A percentile compares a stretch with the other conserved stretches of the same genome.
Conservation (phyloP, 805 yeast genomes). For the Lipomyces anomalus region DNA sequence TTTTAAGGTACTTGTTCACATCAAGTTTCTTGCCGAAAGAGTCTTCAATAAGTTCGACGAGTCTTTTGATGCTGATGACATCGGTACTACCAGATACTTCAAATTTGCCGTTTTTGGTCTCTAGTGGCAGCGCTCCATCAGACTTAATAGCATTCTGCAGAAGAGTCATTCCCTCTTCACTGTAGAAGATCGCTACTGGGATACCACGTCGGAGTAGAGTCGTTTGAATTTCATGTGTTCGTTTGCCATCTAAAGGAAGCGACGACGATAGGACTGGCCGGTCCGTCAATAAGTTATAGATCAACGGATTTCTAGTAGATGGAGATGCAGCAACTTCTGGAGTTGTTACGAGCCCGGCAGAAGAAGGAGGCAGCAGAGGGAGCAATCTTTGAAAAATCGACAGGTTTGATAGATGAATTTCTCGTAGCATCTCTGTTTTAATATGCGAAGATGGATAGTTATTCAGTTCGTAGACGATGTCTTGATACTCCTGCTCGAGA, state of each 20-base stretch:
- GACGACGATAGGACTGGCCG: constrained; percentile 88
- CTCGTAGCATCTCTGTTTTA: constrained; percentile 38
- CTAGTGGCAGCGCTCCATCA: not conserved
- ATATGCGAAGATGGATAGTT: not conserved
- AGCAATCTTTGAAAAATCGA: constrained; percentile 57
- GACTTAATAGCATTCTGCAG: constrained; percentile 36
- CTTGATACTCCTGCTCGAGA: constrained; percentile 70
- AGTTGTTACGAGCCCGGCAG: constrained; percentile 85
- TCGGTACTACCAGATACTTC: constrained; percentile 7
- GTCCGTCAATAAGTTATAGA: constrained; percentile 86
- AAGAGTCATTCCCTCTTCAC: constrained; percentile 39
- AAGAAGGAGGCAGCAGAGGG: constrained; percentile 44
- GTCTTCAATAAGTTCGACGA: constrained; percentile 62
- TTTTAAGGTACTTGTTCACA: constrained; percentile 54
- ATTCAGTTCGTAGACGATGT: constrained; percentile 57
- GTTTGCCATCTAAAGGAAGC: constrained; percentile 58
- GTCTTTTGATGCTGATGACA: constrained; percentile 26
- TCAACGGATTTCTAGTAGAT: constrained; percentile 59
- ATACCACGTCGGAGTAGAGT: constrained; percentile 77
- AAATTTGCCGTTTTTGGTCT: not conserved
- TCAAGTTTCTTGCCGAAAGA: constrained; percentile 73
- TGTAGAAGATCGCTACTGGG: constrained; percentile 41
- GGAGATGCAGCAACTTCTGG: constrained; percentile 59
- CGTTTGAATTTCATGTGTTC: constrained; percentile 52
- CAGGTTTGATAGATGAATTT: constrained; percentile 61